These are phyloP conservation scores for Emmonsiellopsis sp. DNA, from an alignment of 2,329 filamentous ascomycete species.

Conservation along the genomic window DNA sequence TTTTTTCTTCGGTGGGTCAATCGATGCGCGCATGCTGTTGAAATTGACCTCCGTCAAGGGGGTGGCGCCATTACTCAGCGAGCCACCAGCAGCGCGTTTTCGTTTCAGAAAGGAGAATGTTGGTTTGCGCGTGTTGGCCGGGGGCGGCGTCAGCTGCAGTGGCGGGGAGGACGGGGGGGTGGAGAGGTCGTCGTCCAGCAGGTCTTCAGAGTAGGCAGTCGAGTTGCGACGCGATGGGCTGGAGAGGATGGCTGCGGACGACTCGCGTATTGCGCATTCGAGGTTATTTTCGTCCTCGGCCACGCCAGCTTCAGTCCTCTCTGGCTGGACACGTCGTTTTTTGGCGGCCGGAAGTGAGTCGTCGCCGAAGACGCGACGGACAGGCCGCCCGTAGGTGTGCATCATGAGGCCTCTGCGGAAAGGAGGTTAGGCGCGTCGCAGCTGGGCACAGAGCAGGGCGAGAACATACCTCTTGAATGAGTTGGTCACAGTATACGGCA, in stretches of 20 bases:
- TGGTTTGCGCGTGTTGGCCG: conserved; percentile 37
- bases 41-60: conserved; percentile 36
- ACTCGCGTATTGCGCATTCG: conserved; percentile 40
- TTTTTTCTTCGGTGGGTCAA: conserved; percentile 28
- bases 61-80: conserved; percentile 8
- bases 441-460: not conserved
- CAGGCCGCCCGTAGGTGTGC: conserved; percentile 41
- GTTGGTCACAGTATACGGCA: conserved; percentile 44
- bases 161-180: conserved; percentile 47
- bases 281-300: conserved; percentile 38
- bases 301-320: conserved; percentile 21
- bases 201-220: conserved; percentile 33
- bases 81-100: conserved; percentile 23
- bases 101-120: conserved; percentile 44
- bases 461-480: conserved; percentile 39
- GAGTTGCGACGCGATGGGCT: conserved; percentile 41
- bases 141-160: conserved; percentile 33
- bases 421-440: conserved; percentile 10
- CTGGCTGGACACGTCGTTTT: conserved; percentile 34
- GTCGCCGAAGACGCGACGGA: conserved; percentile 40
- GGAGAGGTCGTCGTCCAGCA: conserved; percentile 30
- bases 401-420: conserved; percentile 36
- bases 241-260: conserved; percentile 36
- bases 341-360: conserved; percentile 35
- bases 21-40: conserved; percentile 33